These are phyloP conservation scores for Dinochytrium kinnereticum DNA, from an alignment of 371 early-diverging fungal genomes.

Conservation along the genomic window DNA sequence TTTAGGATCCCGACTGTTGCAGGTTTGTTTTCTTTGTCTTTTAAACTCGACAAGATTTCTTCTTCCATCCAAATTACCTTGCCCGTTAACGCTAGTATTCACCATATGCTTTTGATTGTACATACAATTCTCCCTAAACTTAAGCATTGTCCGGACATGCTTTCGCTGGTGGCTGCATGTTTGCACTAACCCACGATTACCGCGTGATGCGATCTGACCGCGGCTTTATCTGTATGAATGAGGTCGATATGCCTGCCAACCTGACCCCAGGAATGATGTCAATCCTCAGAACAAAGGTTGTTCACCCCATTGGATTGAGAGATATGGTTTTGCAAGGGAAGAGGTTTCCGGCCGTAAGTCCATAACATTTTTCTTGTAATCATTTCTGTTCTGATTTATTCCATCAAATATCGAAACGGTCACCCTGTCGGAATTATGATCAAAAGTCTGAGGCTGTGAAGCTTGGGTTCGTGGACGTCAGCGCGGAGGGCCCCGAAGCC, in stretches of 20 bases:
- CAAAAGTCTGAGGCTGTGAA: not conserved
- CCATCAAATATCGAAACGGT: too few species aligned
- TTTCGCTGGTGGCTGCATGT: constrained; percentile 85
- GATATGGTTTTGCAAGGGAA: constrained; percentile 72
- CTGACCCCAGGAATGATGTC: constrained; percentile 78
- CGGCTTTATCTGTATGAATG: constrained; percentile 81
- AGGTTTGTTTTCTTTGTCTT: too few species aligned
- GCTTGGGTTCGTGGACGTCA: constrained; percentile 3
- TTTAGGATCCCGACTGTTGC: too few species aligned
- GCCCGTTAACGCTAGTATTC: too few species aligned
- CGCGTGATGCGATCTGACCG: constrained; percentile 82
- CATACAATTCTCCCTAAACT: too few species aligned
- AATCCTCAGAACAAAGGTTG: constrained; percentile 66
- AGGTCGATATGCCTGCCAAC: constrained; percentile 76
- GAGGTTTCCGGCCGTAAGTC: constrained; percentile 57
- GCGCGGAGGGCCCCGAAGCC: not conserved
- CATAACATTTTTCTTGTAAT: too few species aligned
- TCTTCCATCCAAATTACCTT: too few species aligned
- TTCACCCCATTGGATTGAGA: constrained; percentile 55
- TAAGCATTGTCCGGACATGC: constrained; percentile 65
- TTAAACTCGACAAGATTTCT: too few species aligned
- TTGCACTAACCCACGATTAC: constrained; percentile 82
- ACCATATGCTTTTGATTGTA: too few species aligned
- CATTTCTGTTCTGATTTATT: too few species aligned
- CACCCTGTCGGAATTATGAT: too few species aligned